Evolutionary conservation across 192 early-diverging fungal genomes (phyloP).

Genomic region (Coemansia sp.): DNA sequence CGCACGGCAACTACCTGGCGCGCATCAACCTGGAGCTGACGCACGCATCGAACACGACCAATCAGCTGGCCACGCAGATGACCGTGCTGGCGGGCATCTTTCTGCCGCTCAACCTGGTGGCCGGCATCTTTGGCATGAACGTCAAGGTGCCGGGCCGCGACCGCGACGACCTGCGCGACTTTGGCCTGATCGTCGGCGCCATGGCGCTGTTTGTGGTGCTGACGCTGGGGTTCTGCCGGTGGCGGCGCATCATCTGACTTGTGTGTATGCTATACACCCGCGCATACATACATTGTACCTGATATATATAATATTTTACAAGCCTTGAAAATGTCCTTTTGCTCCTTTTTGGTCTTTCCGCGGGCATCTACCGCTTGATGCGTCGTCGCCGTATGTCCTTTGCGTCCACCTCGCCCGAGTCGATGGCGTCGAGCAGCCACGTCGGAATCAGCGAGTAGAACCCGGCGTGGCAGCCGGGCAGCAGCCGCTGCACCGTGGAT

Average conservation of each 20-base stretch:
- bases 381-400: neutral
- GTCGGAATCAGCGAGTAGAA: constrained; percentile 21
- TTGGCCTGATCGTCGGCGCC: constrained; percentile 28
- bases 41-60: constrained; percentile 53
- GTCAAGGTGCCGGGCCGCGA: constrained; percentile 66
- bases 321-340: too few relatives aligned
- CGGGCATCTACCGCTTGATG: neutral
- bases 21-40: constrained; percentile 81
- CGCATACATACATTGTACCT: too few relatives aligned
- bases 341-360: too few relatives aligned
- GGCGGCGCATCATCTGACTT: constrained; percentile 41
- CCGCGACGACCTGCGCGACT: constrained; percentile 38
- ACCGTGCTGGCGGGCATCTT: constrained; percentile 56
- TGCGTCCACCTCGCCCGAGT: neutral
- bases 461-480: constrained; percentile 8
- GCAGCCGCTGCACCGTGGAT: constrained; percentile 1
- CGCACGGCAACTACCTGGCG: constrained; percentile 83
- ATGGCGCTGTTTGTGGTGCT: constrained; percentile 35
- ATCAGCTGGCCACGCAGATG: constrained; percentile 44
- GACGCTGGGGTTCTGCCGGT: constrained; percentile 31
- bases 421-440: constrained; percentile 11
- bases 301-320: too few relatives aligned
- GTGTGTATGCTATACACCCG: too few relatives aligned
- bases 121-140: constrained; percentile 70
- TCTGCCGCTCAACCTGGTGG: constrained; percentile 62